phyloP scores from a whole-genome alignment of 2,329 filamentous ascomycete genomes.

The Ascochyta pisi region DNA sequence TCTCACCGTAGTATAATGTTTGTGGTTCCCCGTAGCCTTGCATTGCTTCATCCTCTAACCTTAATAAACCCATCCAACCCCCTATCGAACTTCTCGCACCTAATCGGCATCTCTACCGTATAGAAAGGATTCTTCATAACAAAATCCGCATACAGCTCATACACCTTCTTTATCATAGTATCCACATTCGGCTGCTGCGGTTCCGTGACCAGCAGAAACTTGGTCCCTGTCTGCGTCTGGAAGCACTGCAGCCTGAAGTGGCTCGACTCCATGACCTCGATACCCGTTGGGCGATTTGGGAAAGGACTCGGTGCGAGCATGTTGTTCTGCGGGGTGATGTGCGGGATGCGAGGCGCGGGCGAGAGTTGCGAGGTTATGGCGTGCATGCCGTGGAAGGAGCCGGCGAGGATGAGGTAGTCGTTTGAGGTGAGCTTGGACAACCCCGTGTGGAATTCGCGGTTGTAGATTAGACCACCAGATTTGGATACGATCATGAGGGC shows the following conservation, averaged over 20 bases:
- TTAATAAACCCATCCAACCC: slow-evolving; percentile 82
- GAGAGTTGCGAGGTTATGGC: slow-evolving; percentile 62
- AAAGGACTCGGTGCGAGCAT: slow-evolving; percentile 31
- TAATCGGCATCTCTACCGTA: slow-evolving; percentile 94
- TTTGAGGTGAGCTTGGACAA: slow-evolving; percentile 91
- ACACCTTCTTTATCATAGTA: slow-evolving; percentile 80
- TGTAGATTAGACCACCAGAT: slow-evolving; percentile 94
- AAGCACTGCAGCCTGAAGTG: slow-evolving; percentile 97
- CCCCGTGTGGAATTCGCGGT: slow-evolving; percentile 87
- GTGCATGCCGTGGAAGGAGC: slow-evolving; percentile 89
- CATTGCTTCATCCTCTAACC: slow-evolving; percentile 41
- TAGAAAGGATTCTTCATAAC: slow-evolving; percentile 99
- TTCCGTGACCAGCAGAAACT: slow-evolving; percentile 96
- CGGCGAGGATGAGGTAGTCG: slow-evolving; percentile 94
- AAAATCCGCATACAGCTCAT: slow-evolving; percentile 94
- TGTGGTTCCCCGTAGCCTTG: neutral
- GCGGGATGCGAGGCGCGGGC: slow-evolving; percentile 37
- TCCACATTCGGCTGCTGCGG: slow-evolving; percentile 87
- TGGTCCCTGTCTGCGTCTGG: slow-evolving; percentile 90
- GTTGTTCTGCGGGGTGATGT: slow-evolving; percentile 32
- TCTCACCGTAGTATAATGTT: neutral
- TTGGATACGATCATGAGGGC: slow-evolving; percentile 98
- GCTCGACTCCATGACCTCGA: slow-evolving; percentile 92
- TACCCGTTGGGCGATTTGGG: slow-evolving; percentile 66
- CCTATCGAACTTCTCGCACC: slow-evolving; percentile 94